Evolutionary conservation across 257 asterid genomes (phyloP).

Genomic region (Leonotis leonurus): DNA sequence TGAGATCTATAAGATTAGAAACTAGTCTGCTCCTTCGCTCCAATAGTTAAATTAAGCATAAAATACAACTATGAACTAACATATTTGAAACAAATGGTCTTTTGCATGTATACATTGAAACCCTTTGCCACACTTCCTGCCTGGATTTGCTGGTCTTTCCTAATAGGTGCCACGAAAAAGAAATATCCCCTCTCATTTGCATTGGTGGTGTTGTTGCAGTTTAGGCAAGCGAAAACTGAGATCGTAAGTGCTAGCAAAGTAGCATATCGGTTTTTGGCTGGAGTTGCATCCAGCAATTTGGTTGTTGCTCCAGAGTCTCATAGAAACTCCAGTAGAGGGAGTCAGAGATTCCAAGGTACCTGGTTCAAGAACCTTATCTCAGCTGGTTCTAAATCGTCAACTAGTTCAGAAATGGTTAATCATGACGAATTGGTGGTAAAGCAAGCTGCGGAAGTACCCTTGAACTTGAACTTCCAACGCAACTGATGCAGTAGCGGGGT

Average conservation of each 20-base stretch:
- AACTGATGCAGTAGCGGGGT: slow-evolving; percentile 15
- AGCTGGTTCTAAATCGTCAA: slow-evolving; percentile 58
- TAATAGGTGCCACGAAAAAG: no score
- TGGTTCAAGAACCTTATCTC: slow-evolving; percentile 78
- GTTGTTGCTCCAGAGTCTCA: slow-evolving; percentile 41
- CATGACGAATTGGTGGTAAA: slow-evolving; percentile 28
- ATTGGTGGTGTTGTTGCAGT: slow-evolving; percentile 47
- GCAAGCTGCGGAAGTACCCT: slow-evolving; percentile 22
- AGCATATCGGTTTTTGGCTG: slow-evolving; percentile 71
- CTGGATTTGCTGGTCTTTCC: no score
- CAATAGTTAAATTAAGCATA: neutral
- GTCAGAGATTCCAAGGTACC: slow-evolving; percentile 58
- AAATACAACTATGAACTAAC: no score
- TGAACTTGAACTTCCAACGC: slow-evolving; percentile 23
- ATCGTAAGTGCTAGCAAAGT: slow-evolving; percentile 84
- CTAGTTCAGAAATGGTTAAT: slow-evolving; percentile 46
- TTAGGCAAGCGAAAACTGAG: slow-evolving; percentile 92
- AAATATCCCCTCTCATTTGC: neutral
- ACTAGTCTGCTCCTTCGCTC: neutral
- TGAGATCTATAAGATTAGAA: neutral
- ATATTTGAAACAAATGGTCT: no score
- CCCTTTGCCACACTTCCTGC: no score
- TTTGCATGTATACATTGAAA: no score
- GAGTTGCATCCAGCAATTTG: slow-evolving; percentile 66
- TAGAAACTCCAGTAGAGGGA: slow-evolving; percentile 50